Evolutionary conservation across 2,329 filamentous ascomycete genomes (phyloP), one percentile per base, ranked within the genome.

Genomic region (Hypoxylon sp.): DNA sequence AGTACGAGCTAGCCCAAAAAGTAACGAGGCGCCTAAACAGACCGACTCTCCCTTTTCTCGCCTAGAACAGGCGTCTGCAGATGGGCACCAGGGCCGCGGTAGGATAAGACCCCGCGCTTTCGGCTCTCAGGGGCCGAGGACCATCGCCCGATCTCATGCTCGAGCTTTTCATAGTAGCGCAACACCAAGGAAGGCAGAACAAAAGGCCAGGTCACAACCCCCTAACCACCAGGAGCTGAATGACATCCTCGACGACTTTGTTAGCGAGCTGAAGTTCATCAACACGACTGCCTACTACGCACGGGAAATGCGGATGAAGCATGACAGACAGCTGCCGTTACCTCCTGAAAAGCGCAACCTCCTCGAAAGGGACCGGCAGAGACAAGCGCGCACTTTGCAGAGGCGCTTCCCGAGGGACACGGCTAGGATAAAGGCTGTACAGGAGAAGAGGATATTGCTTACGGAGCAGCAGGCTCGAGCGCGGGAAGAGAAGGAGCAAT

Each of bases 161-260:
- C 58, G 55, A 22, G 46, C 40, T 40, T 68, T 70, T 46, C 62
- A 70, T 28, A 56, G 20, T 28, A 42, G 42, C 24, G 24, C 63
- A 20, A 42, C 36, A 8, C 18, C 12, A 11, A 28, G 16, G 5
- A n/a, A 54, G 26, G 18, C 46, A 22, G 42, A 58, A 1, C 36
- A 11, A 40, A 22, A 2, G 20, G 24, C 12, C 5, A 22, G 12
- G 20, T 14, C 33, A 11, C 26, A 45, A 42, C 36, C 42, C 4
- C 14, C 14, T 12, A 42, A 38, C 12, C 12, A 26, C 4, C 2
- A 24, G 14, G 69, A 72, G 42, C 16, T 72, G 16, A 20, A 50
- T 9, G 50, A 12, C 5, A 22, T 69, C 9, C 48, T 73, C 28
- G 64, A 69, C 12, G 52, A 70, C 1, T 74, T 74, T 36, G 16